These are phyloP conservation scores for Rehmannia glutinosa DNA, from an alignment of 257 asterid species.

Conservation along the genomic window DNA sequence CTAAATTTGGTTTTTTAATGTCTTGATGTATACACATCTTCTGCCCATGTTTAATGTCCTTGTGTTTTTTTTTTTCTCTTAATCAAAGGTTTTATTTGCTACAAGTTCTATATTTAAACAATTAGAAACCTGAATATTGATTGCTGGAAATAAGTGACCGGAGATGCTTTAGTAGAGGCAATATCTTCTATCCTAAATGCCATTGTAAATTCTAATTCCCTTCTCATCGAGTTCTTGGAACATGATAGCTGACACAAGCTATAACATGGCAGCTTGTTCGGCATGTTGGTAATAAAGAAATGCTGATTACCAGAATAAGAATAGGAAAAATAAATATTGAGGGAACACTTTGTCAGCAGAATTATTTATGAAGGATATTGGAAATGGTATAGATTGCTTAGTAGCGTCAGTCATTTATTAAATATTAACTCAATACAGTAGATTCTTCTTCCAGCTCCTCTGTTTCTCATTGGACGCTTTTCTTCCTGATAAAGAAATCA, in stretches of 20 bases:
- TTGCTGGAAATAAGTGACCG: not conserved
- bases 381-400: not conserved
- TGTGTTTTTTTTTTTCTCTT: no score
- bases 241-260: not conserved
- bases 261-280: not conserved
- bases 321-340: not conserved
- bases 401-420: not conserved
- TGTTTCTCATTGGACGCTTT: not conserved
- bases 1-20: not conserved
- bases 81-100: no score
- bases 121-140: no score
- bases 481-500: not conserved
- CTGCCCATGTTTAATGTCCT: no score
- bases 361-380: not conserved
- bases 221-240: slow-evolving; percentile 1
- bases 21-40: not conserved
- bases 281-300: not conserved
- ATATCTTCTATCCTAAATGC: slow-evolving; percentile 3
- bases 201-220: not conserved
- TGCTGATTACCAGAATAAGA: not conserved
- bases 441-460: not conserved
- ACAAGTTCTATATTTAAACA: no score
- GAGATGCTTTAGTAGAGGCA: not conserved
- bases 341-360: not conserved
- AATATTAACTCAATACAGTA: not conserved